Conservation (phyloP, 805 yeast species). For the Ogataea sp. region DNA sequence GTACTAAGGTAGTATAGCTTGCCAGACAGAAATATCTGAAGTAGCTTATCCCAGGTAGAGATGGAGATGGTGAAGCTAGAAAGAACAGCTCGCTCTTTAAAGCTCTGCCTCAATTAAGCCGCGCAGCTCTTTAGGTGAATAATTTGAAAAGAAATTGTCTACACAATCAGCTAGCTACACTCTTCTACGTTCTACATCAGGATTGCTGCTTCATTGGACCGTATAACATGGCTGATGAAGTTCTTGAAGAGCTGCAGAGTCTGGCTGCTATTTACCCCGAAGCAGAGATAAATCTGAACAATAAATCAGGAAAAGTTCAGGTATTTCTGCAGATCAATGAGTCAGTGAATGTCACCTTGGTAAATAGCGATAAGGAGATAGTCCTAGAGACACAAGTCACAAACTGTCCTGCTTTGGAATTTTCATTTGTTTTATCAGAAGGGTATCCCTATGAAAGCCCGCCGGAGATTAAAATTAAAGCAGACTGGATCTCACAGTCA, state of each 20-base stretch:
- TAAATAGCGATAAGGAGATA: conserved; percentile 1
- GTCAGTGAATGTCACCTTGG: conserved; percentile 11
- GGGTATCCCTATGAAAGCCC: conserved; percentile 27
- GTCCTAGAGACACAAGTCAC: conserved; percentile 7
- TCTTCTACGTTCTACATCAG: neutral
- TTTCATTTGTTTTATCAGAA: conserved; percentile 24
- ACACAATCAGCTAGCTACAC: no score
- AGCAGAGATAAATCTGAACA: conserved; percentile 5
- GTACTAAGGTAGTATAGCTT: neutral
- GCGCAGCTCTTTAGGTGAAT: no score
- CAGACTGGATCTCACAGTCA: conserved; percentile 22
- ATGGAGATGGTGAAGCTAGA: no score
- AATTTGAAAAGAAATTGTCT: no score
- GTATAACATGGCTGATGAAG: conserved; percentile 1
- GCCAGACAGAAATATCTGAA: neutral
- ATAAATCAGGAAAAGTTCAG: conserved; percentile 17
- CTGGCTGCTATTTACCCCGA: conserved; percentile 36
- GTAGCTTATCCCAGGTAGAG: no score
- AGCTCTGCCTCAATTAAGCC: no score
- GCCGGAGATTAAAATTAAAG: conserved; percentile 21
- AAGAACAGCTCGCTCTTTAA: no score
- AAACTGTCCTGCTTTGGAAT: conserved; percentile 25
- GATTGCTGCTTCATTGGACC: neutral
- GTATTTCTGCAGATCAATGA: conserved; percentile 20
- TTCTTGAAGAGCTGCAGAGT: conserved; percentile 31